Evolutionary conservation across 2,329 filamentous ascomycete species (phyloP).

Genomic region (Diaporthe citri): DNA sequence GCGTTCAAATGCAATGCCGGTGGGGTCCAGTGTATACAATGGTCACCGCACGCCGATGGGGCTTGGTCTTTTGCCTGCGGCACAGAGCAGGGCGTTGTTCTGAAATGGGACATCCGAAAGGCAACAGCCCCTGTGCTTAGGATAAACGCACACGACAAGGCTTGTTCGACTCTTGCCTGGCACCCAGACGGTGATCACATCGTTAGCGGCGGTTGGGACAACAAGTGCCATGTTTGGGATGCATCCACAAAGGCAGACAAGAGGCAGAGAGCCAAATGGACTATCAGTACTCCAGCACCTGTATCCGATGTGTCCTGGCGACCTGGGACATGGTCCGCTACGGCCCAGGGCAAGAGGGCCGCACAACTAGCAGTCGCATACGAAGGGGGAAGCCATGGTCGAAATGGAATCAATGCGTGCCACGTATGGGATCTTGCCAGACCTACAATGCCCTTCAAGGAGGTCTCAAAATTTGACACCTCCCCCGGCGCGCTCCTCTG

Average conservation of each 20-base stretch:
- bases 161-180: constrained; percentile 73
- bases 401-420: constrained; percentile 68
- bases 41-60: constrained; percentile 70
- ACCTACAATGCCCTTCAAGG: constrained; percentile 75
- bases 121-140: constrained; percentile 65
- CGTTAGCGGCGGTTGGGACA: constrained; percentile 73
- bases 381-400: constrained; percentile 66
- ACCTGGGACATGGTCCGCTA: constrained; percentile 75
- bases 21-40: constrained; percentile 72
- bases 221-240: constrained; percentile 75
- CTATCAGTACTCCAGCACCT: constrained; percentile 71
- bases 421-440: constrained; percentile 79
- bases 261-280: constrained; percentile 73
- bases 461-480: constrained; percentile 70
- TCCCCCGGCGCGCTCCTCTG: constrained; percentile 71
- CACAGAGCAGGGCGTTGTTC: constrained; percentile 71
- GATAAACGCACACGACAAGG: constrained; percentile 72
- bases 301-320: constrained; percentile 73
- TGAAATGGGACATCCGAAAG: constrained; percentile 75
- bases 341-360: constrained; percentile 69
- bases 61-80: constrained; percentile 72
- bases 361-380: constrained; percentile 74
- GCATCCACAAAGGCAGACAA: constrained; percentile 70
- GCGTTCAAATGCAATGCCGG: constrained; percentile 66
- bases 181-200: constrained; percentile 77